Conservation (phyloP, 2,329 filamentous ascomycete species). For the Cladophialophora exuberans region DNA sequence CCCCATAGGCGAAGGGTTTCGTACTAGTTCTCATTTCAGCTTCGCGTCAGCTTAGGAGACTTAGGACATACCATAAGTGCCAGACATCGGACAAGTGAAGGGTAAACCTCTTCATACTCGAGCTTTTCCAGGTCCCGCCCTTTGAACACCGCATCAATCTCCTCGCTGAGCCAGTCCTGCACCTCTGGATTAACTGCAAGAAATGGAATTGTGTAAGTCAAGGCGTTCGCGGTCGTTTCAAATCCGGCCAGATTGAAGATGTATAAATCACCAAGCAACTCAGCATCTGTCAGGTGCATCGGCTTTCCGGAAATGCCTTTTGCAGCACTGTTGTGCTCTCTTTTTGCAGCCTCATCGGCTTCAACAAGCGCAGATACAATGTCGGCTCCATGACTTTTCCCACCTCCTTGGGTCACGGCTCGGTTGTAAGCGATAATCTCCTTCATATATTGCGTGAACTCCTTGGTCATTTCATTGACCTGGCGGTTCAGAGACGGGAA, state of each 20-base stretch:
- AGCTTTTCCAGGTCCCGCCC: background rate
- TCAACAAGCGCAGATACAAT: conserved; percentile 28
- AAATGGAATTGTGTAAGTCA: conserved; percentile 48
- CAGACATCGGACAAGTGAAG: conserved; percentile 17
- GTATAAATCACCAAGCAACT: conserved; percentile 56
- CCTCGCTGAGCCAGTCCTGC: conserved; percentile 52
- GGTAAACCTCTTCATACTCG: conserved; percentile 23
- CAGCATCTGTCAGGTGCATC: conserved; percentile 41
- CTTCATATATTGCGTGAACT: conserved; percentile 22
- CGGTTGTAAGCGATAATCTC: conserved; percentile 27
- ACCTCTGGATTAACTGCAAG: conserved; percentile 50
- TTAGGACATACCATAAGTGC: conserved; percentile 26
- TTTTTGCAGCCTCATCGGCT: conserved; percentile 31
- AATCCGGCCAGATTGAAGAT: conserved; percentile 56
- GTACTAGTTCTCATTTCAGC: conserved; percentile 24
- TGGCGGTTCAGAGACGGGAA: conserved; percentile 31
- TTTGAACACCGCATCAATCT: conserved; percentile 37
- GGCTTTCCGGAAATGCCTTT: conserved; percentile 27
- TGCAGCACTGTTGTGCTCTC: conserved; percentile 40
- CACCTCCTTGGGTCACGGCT: conserved; percentile 34
- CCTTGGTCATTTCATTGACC: conserved; percentile 20
- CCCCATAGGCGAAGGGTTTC: conserved; percentile 36
- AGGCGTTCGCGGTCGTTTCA: conserved; percentile 54
- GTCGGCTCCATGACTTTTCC: conserved; percentile 27
- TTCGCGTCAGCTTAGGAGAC: background rate